A percentile compares a stretch with the other conserved stretches of the same genome.
These are phyloP conservation scores for Neofusicoccum parvum DNA, from an alignment of 2,329 filamentous ascomycete genomes.

Conservation along the genomic window DNA sequence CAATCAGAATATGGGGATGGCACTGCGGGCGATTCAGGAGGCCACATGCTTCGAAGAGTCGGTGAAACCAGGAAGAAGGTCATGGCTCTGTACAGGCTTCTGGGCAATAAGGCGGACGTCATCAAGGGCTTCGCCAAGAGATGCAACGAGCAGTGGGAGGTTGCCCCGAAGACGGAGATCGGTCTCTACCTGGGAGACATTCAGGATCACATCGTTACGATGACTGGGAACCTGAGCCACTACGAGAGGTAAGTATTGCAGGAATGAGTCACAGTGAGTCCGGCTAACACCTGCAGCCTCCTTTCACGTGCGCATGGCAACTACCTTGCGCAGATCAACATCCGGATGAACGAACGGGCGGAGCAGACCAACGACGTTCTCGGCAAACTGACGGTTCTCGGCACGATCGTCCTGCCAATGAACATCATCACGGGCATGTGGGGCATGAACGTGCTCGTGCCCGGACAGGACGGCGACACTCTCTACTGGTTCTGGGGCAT, in stretches of 20 bases:
- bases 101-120: constrained; percentile 97
- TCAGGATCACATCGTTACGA: constrained; percentile 98
- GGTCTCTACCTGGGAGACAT: constrained; percentile 98
- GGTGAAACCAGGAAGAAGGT: constrained; percentile 96
- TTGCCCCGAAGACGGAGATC: constrained; percentile 92
- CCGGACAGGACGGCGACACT: constrained; percentile 82
- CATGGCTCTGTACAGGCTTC: constrained; percentile 88
- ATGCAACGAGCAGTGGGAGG: constrained; percentile 97
- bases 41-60: constrained; percentile 88
- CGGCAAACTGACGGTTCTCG: constrained; percentile 90
- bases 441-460: constrained; percentile 98
- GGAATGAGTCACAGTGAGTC: constrained; percentile 17
- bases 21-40: constrained; percentile 50
- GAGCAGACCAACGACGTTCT: constrained; percentile 95
- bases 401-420: constrained; percentile 97
- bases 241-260: constrained; percentile 79
- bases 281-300: constrained; percentile 59
- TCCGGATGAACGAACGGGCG: constrained; percentile 96
- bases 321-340: constrained; percentile 99
- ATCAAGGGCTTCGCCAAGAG: constrained; percentile 99
- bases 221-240: constrained; percentile 94
- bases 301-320: constrained; percentile 90
- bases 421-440: constrained; percentile 98
- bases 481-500: constrained; percentile 56
- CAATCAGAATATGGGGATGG: constrained; percentile 43